These are phyloP conservation scores for Colletotrichum sp. DNA, from an alignment of 2,329 filamentous ascomycete species.

Conservation along the genomic window DNA sequence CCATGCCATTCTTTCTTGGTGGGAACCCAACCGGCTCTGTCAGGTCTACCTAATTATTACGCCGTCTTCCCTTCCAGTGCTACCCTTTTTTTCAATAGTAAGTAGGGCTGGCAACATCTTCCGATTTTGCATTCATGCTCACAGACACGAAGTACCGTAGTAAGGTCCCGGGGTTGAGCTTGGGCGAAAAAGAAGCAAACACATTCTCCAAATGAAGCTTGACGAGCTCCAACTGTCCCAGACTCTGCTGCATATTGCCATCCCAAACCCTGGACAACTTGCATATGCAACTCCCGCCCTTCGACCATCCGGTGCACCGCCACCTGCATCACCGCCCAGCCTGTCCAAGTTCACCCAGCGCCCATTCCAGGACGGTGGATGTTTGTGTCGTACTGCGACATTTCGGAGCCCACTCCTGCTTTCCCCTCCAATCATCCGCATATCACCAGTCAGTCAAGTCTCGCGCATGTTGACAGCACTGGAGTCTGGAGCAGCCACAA, in stretches of 20 bases:
- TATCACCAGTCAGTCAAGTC: neutral
- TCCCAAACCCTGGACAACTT: neutral
- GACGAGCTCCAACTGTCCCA: neutral
- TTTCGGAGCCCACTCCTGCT: neutral
- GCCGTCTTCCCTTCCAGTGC: neutral
- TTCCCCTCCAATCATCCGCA: neutral
- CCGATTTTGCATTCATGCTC: neutral
- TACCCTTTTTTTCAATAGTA: neutral
- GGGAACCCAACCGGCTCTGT: neutral
- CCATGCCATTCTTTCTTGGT: neutral
- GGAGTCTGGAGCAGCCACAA: neutral
- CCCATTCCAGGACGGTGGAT: neutral
- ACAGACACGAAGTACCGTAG: neutral
- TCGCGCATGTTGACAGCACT: neutral
- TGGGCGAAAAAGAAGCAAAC: neutral
- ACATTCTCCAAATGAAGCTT: neutral
- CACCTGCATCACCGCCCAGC: conserved; percentile 20
- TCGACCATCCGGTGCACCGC: conserved; percentile 8
- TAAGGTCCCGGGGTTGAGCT: neutral
- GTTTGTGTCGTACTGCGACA: neutral
- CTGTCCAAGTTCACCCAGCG: neutral
- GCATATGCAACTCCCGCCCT: neutral
- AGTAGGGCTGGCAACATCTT: neutral
- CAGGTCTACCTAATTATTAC: neutral
- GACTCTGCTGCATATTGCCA: neutral